These are phyloP conservation scores for Tilletia horrida DNA, from an alignment of 1,284 basidiomycete genomes.

Conservation along the genomic window DNA sequence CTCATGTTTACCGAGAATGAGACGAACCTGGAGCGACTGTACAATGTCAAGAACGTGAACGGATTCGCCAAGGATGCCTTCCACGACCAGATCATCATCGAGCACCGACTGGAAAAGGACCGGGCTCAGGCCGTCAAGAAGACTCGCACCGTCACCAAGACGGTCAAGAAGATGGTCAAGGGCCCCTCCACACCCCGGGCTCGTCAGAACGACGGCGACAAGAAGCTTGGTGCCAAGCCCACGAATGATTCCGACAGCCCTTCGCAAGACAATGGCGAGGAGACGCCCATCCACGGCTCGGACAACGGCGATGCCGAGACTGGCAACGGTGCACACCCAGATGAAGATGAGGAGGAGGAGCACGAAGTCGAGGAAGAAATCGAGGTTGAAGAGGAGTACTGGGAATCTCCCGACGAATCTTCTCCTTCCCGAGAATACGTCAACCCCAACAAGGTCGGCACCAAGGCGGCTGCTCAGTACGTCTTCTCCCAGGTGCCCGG, in stretches of 20 bases:
- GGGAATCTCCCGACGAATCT: conserved; percentile 35
- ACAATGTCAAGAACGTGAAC: conserved; percentile 72
- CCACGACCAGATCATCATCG: conserved; percentile 88
- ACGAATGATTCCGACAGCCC: not conserved
- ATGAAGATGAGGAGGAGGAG: conserved; percentile 32
- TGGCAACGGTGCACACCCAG: conserved; percentile 14
- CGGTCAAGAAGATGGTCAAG: conserved; percentile 26
- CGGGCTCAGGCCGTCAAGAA: conserved; percentile 40
- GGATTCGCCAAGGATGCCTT: conserved; percentile 95
- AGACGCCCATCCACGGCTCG: conserved; percentile 36
- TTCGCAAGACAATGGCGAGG: conserved; percentile 2
- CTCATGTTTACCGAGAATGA: conserved; percentile 73
- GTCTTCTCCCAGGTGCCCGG: conserved; percentile 80
- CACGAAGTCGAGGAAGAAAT: conserved; percentile 50
- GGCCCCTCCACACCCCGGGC: conserved; percentile 3
- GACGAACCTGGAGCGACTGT: conserved; percentile 88
- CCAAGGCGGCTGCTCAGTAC: conserved; percentile 90
- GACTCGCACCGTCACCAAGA: conserved; percentile 41
- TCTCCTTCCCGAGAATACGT: conserved; percentile 58
- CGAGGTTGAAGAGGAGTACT: conserved; percentile 48
- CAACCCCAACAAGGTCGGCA: conserved; percentile 82
- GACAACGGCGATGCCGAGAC: conserved; percentile 25
- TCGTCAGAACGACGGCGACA: not conserved
- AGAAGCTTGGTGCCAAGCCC: not conserved
- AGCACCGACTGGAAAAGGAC: conserved; percentile 61